Evolutionary conservation across 2,329 filamentous ascomycete genomes (phyloP).

Genomic region (Claviceps digitariae): DNA sequence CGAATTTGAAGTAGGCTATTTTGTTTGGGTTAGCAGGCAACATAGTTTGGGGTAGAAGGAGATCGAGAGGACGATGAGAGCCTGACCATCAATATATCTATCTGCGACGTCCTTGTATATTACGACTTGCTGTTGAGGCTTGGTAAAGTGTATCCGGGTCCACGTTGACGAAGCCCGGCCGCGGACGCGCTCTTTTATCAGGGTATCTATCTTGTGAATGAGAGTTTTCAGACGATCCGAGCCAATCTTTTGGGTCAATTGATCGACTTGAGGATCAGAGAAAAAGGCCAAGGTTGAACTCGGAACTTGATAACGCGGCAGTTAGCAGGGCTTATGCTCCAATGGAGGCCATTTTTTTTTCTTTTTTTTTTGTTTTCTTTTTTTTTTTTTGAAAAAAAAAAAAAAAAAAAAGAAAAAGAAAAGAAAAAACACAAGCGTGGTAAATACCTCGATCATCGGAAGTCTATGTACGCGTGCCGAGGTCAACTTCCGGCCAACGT

Average conservation of each 20-base stretch:
- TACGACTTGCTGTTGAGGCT: not conserved
- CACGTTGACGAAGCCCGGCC: not conserved
- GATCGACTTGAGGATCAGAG: constrained; percentile 18
- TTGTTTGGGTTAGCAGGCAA: not conserved
- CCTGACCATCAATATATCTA: constrained; percentile 1
- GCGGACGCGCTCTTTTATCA: constrained; percentile 3
- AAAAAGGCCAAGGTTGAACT: constrained; percentile 20
- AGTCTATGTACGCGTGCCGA: not conserved
- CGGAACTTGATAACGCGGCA: constrained; percentile 2
- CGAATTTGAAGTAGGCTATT: constrained; percentile 21
- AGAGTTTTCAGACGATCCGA: constrained; percentile 6
- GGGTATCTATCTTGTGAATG: constrained; percentile 8
- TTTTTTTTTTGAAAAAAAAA: no score
- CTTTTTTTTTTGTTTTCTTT: no score
- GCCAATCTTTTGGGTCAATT: constrained; percentile 11
- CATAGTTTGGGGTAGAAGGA: not conserved
- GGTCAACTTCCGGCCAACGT: not conserved
- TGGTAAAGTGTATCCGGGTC: constrained; percentile 1
- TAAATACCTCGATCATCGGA: constrained; percentile 4
- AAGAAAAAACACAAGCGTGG: no score
- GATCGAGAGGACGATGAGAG: no score
- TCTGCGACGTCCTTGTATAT: constrained; percentile 1
- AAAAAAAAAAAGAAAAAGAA: no score
- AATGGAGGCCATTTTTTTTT: not conserved
- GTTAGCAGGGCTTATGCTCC: not conserved